Percentiles rank a stretch among this genome's conserved stretches.
These are phyloP conservation scores for Bocquillonia castaneifolia DNA, from an alignment of 441 rosid species.

Conservation along the genomic window DNA sequence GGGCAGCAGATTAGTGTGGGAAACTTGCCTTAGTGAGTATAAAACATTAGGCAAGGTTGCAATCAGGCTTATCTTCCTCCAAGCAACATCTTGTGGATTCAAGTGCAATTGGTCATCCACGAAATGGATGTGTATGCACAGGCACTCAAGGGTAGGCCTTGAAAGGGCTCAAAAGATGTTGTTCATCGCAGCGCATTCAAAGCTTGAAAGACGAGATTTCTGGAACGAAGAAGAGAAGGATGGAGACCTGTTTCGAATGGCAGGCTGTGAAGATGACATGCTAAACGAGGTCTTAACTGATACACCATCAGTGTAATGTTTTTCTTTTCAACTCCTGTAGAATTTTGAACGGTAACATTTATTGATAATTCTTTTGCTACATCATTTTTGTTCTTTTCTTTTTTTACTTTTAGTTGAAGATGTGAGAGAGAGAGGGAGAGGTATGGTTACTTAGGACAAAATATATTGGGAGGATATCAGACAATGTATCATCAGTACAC, in stretches of 20 bases:
- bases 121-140: constrained; percentile 60
- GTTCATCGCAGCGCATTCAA: constrained; percentile 77
- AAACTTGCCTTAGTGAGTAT: constrained; percentile 79
- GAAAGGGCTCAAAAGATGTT: constrained; percentile 86
- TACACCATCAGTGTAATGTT: constrained; percentile 43
- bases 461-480: constrained; percentile 20
- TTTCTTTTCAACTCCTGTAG: constrained; percentile 34
- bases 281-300: constrained; percentile 51
- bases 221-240: constrained; percentile 79
- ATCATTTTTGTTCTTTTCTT: constrained; percentile 21
- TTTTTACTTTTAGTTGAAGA: constrained; percentile 23
- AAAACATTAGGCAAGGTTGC: constrained; percentile 86
- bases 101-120: constrained; percentile 62
- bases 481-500: constrained; percentile 24
- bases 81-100: constrained; percentile 77
- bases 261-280: constrained; percentile 48
- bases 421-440: constrained; percentile 27
- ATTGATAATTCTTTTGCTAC: constrained; percentile 34
- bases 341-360: constrained; percentile 25
- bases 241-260: constrained; percentile 41
- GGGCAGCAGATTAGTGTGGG: constrained; percentile 94
- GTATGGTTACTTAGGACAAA: constrained; percentile 15
- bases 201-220: constrained; percentile 69
- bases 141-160: constrained; percentile 51
- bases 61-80: constrained; percentile 84